Percentiles rank a stretch among this genome's conserved stretches.
Evolutionary conservation across 192 early-diverging fungal species (phyloP).

Genomic region (Haplosporangium gracile): DNA sequence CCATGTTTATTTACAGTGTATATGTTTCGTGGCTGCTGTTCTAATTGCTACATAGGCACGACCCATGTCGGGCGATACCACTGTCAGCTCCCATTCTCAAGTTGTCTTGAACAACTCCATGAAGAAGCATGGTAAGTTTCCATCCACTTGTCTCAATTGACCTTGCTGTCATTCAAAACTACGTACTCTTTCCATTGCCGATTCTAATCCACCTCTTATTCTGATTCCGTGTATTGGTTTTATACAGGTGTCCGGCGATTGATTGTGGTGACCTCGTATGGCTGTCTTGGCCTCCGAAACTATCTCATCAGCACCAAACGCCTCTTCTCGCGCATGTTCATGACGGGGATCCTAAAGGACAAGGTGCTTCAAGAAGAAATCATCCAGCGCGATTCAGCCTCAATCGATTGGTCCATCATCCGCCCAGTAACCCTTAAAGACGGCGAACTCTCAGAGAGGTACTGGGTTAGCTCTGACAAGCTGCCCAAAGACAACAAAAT

Average conservation of each 20-base stretch:
- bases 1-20: neutral
- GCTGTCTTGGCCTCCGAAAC: slow-evolving; percentile 42
- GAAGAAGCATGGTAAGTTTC: slow-evolving; percentile 51
- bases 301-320: slow-evolving; percentile 49
- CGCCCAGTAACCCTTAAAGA: slow-evolving; percentile 55
- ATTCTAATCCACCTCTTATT: neutral
- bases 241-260: slow-evolving; percentile 38
- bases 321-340: slow-evolving; percentile 50
- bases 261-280: slow-evolving; percentile 49
- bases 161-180: neutral
- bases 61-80: slow-evolving; percentile 41
- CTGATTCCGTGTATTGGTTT: neutral
- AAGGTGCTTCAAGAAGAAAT: slow-evolving; percentile 57
- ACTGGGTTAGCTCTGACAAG: slow-evolving; percentile 31
- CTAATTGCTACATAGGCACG: slow-evolving; percentile 26
- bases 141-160: neutral
- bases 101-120: slow-evolving; percentile 49
- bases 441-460: slow-evolving; percentile 40
- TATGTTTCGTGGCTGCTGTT: neutral
- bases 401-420: slow-evolving; percentile 58
- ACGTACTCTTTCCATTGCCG: neutral
- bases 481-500: slow-evolving; percentile 34
- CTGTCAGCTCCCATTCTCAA: slow-evolving; percentile 49
- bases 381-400: slow-evolving; percentile 39
- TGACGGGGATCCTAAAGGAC: slow-evolving; percentile 53